Conservation (phyloP, 2,329 filamentous ascomycete species). For the Hypocrella siamensis region DNA sequence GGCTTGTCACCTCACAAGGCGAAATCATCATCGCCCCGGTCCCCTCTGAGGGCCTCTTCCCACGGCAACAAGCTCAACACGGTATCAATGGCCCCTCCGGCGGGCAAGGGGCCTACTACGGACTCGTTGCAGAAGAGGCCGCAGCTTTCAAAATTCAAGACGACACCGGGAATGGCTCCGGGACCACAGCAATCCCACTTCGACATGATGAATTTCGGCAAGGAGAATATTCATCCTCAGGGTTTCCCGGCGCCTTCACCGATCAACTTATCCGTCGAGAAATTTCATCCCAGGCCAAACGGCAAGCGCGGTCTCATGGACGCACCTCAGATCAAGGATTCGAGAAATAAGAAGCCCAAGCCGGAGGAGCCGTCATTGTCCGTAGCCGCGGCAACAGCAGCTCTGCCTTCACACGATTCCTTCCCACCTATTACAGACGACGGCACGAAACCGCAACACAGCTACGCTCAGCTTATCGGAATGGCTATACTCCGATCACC, state of each 20-base stretch:
- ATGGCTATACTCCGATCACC: constrained; percentile 90
- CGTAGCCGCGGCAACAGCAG: no score
- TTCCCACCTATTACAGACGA: constrained; percentile 75
- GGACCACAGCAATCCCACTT: constrained; percentile 34
- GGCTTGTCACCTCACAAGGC: constrained; percentile 57
- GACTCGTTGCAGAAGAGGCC: constrained; percentile 58
- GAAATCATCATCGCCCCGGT: constrained; percentile 42
- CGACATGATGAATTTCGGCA: constrained; percentile 28
- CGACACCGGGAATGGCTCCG: no score
- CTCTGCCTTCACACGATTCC: constrained; percentile 56
- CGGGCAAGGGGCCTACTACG: constrained; percentile 35
- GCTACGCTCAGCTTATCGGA: constrained; percentile 87
- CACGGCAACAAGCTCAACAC: constrained; percentile 48
- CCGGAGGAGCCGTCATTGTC: constrained; percentile 38
- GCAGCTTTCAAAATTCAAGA: constrained; percentile 42
- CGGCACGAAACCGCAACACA: constrained; percentile 76
- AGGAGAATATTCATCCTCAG: constrained; percentile 40
- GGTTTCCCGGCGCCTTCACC: constrained; percentile 31
- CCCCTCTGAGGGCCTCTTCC: constrained; percentile 34
- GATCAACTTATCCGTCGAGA: constrained; percentile 34
- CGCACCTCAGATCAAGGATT: constrained; percentile 56
- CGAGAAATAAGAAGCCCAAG: constrained; percentile 54
- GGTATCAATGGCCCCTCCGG: constrained; percentile 51
- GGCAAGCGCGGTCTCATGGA: constrained; percentile 54
- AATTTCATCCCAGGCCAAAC: constrained; percentile 34